Conservation (phyloP, 83 land plant species). For the Isoetes engelmannii region DNA sequence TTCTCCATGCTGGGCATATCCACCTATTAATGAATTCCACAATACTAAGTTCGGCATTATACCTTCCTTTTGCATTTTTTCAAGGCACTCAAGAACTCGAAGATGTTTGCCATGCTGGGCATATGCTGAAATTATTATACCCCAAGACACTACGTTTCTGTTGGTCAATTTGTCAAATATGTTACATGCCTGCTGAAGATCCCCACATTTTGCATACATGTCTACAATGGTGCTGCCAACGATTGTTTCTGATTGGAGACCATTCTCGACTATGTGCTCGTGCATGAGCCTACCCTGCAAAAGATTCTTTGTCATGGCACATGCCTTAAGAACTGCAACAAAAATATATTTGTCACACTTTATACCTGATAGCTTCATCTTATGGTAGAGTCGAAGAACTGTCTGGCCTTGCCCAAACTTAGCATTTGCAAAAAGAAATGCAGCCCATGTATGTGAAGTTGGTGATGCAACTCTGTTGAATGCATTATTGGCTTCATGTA, state of each 20-base stretch:
- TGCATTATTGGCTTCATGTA: no score
- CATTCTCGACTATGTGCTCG: background rate
- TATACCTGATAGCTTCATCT: background rate
- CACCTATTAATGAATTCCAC: slow-evolving; percentile 2
- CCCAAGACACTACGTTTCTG: slow-evolving; percentile 3
- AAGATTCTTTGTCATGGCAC: background rate
- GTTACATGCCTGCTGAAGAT: background rate
- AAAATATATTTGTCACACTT: background rate
- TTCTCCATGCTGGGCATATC: background rate
- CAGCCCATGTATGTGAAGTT: no score
- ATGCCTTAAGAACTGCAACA: slow-evolving; percentile 2
- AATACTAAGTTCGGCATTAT: no score
- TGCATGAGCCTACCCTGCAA: slow-evolving; percentile 1
- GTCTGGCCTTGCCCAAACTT: no score
- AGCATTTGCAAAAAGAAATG: no score
- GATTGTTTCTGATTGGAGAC: background rate
- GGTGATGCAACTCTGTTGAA: no score
- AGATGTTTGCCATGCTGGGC: no score
- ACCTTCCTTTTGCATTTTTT: no score
- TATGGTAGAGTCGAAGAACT: background rate
- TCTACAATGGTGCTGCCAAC: slow-evolving; percentile 2
- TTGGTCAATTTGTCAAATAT: background rate
- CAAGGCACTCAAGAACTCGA: no score
- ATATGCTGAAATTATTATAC: no score
- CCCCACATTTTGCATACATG: slow-evolving; percentile 15